Base-by-base conservation (phyloP, 495 filamentous ascomycete species). In the Pseudevernia furfuracea region DNA sequence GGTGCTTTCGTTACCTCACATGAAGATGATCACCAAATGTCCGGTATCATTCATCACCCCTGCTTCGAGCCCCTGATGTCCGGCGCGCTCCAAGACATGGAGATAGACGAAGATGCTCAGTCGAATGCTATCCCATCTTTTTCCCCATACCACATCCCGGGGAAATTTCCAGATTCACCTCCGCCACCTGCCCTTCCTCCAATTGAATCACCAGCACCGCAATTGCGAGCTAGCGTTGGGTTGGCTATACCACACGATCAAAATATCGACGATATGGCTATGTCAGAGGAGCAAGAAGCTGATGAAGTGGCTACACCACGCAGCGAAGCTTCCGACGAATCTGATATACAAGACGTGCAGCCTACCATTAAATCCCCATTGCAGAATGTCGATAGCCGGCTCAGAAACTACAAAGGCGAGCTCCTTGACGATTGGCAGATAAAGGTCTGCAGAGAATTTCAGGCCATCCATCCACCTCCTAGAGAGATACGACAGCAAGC, bases 391-490 rank as follows among this genome's bases (percentile, higher is more conserved):
- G 49, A 53, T 32, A 53, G 14, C 15, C 49, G 28, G 15, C 49
- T 28, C 4, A 19, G 49, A 53, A 53, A 53, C 28, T 53, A 30
- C 14, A 53, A 21, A 53, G 49, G 49, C 28, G 49, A 53, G 25
- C 49, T 53, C 15, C 49, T 53, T 12, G 49, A 53, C 28, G 49
- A 53, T 15, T 53, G 49, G 49, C 49, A 53, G 6, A 53, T 53
- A 8, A 53, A 53, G 4, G 4, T 53, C 15, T 53, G 49, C 25
- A 53, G 12, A 53, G 25, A 53, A 32, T 32, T 53, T 28, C 25
- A 53, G 49, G 12, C 49, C 14, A 53, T 53, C 19, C 49, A 53
- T 53, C 49, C 25, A 7, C 49, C 49, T 53, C 49, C 49, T 17
- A 53, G 9, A 32, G 15, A 53, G 14, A 30, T 53, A 17, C 25